Conservation (phyloP, 1,284 basidiomycete genomes). For the Dichomitus squalens region DNA sequence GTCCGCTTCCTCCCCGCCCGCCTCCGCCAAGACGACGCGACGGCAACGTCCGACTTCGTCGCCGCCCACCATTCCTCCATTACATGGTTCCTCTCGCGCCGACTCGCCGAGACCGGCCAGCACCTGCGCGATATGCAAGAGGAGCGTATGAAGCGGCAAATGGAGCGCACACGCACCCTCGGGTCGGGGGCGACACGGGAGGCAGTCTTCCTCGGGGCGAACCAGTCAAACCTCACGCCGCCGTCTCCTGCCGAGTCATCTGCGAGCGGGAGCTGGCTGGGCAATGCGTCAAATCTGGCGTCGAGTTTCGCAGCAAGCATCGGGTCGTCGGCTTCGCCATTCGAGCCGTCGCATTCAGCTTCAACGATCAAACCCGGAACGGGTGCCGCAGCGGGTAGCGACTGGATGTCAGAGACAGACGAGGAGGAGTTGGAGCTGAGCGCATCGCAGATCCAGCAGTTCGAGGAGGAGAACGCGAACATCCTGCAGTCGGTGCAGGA, state of each 20-base stretch:
- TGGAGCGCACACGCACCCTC: constrained; percentile 78
- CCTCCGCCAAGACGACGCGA: constrained; percentile 59
- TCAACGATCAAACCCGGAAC: constrained; percentile 25
- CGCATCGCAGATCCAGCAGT: constrained; percentile 86
- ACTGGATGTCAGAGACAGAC: constrained; percentile 51
- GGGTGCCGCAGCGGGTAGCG: constrained; percentile 37
- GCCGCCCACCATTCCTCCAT: constrained; percentile 84
- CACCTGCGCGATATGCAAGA: constrained; percentile 87
- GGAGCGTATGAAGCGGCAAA: constrained; percentile 79
- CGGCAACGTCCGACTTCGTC: constrained; percentile 67
- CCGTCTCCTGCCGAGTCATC: constrained; percentile 30
- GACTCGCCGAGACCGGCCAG: constrained; percentile 78
- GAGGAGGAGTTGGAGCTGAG: constrained; percentile 78
- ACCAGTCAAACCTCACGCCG: constrained; percentile 11
- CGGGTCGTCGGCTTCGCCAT: constrained; percentile 43
- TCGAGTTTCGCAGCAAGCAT: constrained; percentile 66
- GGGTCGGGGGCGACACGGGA: constrained; percentile 71
- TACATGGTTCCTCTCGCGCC: constrained; percentile 82
- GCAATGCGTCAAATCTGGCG: constrained; percentile 57
- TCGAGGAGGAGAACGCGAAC: constrained; percentile 87
- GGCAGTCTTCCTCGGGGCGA: constrained; percentile 43
- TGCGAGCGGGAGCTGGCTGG: constrained; percentile 58
- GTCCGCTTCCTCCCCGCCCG: constrained; percentile 67
- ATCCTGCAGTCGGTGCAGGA: constrained; percentile 83
- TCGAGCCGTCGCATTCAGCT: constrained; percentile 32